Evolutionary conservation across 495 filamentous ascomycete genomes (phyloP), one percentile per base, ranked within the genome.

Genomic region (Annulohypoxylon bovei): DNA sequence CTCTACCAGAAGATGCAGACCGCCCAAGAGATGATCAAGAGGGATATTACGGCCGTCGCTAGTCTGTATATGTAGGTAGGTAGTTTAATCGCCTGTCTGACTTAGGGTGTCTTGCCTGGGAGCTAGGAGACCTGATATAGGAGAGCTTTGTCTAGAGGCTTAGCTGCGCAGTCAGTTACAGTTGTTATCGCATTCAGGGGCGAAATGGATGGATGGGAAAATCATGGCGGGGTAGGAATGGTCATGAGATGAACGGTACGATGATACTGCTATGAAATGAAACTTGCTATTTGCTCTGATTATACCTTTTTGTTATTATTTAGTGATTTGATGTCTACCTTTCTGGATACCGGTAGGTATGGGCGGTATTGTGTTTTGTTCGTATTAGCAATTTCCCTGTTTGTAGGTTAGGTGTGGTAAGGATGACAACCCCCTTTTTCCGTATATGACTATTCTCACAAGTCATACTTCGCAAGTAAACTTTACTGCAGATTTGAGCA

Each of bases 1-100:
- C 83, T 99, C 62, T 97, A 96, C 76, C 86, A 89, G 59, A 99
- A 98, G 88, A 99, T 99, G 95, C 88, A 94, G 81, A 87, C 87
- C 35, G 95, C 94, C 58, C 95, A 98, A 84, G 96, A 98, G 83
- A 82, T 97, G 87, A 98, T 99, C 76, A 94, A 96, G 85, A 83
- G 95, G 72, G 96, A 97, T 82, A 94, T 97, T 42, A 95, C 93
- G 30, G 93, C 94, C 35, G 93, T 94, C 25, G 93, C 93, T 18
- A 92, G 90, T 64, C 76, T 97, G 74, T 97, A 96, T 70, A 93
- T 94, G 88, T 90, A 74, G 73, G 88, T 90, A 74, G 73, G 30
- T 35, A 2, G 0, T 32, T 12, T 30, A 4, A 14, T 27, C 9
- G 14, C 16, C 11, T 18, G 7, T n/a, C 12, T 2, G 6, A n/a